These are phyloP conservation scores for Tricholoma sp. DNA, from an alignment of 768 basidiomycete species.

Conservation along the genomic window DNA sequence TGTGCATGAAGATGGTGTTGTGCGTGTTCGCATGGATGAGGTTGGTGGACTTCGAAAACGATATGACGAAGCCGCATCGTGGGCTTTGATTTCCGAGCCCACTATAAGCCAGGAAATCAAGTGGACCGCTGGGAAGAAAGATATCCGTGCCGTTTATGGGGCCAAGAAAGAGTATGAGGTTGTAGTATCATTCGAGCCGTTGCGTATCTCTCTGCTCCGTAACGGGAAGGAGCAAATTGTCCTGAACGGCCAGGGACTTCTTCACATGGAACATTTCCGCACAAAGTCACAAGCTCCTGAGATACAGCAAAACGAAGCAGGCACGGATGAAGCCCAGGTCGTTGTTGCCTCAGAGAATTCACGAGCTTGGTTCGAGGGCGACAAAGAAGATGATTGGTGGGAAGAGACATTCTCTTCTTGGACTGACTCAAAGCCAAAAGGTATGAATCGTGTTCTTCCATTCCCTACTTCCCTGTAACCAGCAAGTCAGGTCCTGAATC, in stretches of 20 bases:
- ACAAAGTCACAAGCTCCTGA: constrained; percentile 44
- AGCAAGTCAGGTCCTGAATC: constrained; percentile 82
- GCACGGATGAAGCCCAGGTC: constrained; percentile 37
- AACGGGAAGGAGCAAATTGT: constrained; percentile 81
- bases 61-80: constrained; percentile 88
- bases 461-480: neutral
- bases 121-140: constrained; percentile 65
- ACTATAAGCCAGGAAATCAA: constrained; percentile 49
- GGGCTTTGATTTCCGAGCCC: constrained; percentile 82
- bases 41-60: constrained; percentile 70
- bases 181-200: constrained; percentile 67
- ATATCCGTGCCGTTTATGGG: constrained; percentile 62
- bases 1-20: constrained; percentile 84
- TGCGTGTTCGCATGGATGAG: constrained; percentile 92
- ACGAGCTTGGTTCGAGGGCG: constrained; percentile 85
- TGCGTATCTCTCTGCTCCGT: constrained; percentile 68
- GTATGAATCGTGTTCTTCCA: constrained; percentile 32
- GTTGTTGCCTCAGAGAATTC: constrained; percentile 48
- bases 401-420: constrained; percentile 84
- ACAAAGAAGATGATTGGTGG: constrained; percentile 79
- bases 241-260: constrained; percentile 81
- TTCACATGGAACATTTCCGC: constrained; percentile 99
- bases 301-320: constrained; percentile 40
- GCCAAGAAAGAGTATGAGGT: constrained; percentile 59
- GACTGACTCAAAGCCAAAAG: constrained; percentile 95